A percentile compares a stretch with the other conserved stretches of the same genome.
Evolutionary conservation across 2,329 filamentous ascomycete genomes (phyloP).

Genomic region (Colletotrichum sp.): DNA sequence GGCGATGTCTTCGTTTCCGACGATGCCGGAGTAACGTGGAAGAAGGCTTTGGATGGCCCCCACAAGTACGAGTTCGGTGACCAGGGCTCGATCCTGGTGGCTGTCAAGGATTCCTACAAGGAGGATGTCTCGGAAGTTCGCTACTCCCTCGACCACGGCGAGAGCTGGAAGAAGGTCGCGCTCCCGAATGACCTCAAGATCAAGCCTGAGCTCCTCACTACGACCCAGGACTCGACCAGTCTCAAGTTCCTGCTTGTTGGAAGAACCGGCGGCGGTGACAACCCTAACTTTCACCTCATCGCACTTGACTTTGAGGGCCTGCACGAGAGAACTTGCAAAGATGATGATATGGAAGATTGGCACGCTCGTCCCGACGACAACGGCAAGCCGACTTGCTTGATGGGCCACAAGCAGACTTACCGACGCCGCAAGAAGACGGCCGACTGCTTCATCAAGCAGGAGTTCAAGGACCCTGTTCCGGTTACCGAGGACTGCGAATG

Average conservation of each 20-base stretch:
- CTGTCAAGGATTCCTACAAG: constrained; percentile 75
- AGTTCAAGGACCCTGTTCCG: constrained; percentile 80
- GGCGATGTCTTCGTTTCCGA: constrained; percentile 88
- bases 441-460: constrained; percentile 86
- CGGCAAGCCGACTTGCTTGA: constrained; percentile 84
- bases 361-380: constrained; percentile 81
- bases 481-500: constrained; percentile 81
- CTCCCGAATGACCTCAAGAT: constrained; percentile 73
- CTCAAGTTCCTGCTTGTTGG: constrained; percentile 87
- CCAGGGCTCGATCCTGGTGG: constrained; percentile 86
- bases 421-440: constrained; percentile 83
- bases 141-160: constrained; percentile 91
- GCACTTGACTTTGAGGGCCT: constrained; percentile 84
- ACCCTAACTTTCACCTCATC: constrained; percentile 66
- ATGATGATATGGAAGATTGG: constrained; percentile 87
- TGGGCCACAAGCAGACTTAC: constrained; percentile 94
- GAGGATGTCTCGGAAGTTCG: constrained; percentile 62
- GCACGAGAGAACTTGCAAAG: constrained; percentile 78
- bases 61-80: constrained; percentile 98
- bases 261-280: constrained; percentile 53
- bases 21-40: constrained; percentile 88
- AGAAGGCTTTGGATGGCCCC: constrained; percentile 73
- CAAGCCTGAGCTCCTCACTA: constrained; percentile 77
- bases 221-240: constrained; percentile 90
- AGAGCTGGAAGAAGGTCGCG: constrained; percentile 77